A percentile compares a stretch with the other conserved stretches of the same genome.
Conservation (phyloP, 352 stramenopile species). For the Pythium aphanidermatum region DNA sequence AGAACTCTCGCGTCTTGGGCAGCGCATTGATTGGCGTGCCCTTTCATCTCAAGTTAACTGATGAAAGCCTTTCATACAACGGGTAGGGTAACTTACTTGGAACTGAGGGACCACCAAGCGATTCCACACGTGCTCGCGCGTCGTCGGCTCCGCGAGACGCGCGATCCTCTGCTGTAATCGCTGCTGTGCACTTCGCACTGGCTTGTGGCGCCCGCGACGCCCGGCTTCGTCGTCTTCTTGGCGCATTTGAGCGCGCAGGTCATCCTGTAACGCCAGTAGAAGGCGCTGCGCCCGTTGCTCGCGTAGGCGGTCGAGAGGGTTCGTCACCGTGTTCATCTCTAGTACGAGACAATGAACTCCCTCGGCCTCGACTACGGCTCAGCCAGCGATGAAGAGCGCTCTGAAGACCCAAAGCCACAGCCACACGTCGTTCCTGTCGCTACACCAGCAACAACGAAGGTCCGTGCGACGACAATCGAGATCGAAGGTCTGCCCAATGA, state of each 20-base stretch:
- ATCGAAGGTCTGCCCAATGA: constrained; percentile 30
- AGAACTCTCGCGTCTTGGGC: constrained; percentile 60
- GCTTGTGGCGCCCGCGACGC: constrained; percentile 11
- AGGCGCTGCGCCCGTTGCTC: constrained; percentile 58
- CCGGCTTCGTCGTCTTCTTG: constrained; percentile 38
- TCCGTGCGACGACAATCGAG: too few species aligned
- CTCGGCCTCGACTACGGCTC: constrained; percentile 32
- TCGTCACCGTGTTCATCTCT: constrained; percentile 14
- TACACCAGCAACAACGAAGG: too few species aligned
- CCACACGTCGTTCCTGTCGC: too few species aligned
- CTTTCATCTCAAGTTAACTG: constrained; percentile 22
- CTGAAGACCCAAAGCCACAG: constrained; percentile 11
- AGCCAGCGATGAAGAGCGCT: constrained; percentile 32
- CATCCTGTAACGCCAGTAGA: constrained; percentile 47
- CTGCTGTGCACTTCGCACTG: constrained; percentile 25
- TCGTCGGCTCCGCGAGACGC: constrained; percentile 34
- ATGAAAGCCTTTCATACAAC: background rate
- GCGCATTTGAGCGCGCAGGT: constrained; percentile 52
- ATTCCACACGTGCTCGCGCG: constrained; percentile 52
- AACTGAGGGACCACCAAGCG: constrained; percentile 29
- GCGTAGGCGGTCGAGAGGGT: constrained; percentile 55
- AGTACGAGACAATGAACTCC: constrained; percentile 21
- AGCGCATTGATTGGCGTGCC: constrained; percentile 38
- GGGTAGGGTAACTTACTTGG: constrained; percentile 28
- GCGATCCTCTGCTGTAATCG: constrained; percentile 38